A percentile compares a stretch with the other conserved stretches of the same genome.
phyloP scores from a whole-genome alignment of 257 asterid genomes.

The Fraxinus cuspidata region DNA sequence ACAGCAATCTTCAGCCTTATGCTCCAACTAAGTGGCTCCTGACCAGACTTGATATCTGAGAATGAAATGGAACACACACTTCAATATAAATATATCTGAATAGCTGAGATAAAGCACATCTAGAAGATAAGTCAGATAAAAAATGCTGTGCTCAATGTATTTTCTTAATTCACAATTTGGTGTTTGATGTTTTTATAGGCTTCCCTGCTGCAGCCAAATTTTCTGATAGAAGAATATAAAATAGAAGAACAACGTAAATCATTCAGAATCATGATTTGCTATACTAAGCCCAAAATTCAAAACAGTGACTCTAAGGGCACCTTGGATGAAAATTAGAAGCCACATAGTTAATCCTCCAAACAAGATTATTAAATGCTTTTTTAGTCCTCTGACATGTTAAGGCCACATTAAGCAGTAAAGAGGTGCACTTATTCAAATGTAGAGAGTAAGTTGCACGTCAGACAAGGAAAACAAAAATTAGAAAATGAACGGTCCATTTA shows the following conservation, averaged over 20 bases:
- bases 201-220: neutral
- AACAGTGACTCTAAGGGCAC: neutral
- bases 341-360: neutral
- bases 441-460: neutral
- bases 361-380: neutral
- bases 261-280: neutral
- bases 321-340: neutral
- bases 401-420: neutral
- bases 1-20: conserved; percentile 63
- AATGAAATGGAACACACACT: neutral
- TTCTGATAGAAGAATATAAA: neutral
- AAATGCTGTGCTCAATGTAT: neutral
- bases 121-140: neutral
- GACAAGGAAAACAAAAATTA: neutral
- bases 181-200: neutral
- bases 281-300: neutral
- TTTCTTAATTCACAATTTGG: neutral
- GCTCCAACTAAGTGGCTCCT: conserved; percentile 59
- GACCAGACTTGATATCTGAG: conserved; percentile 54
- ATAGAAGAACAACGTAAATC: neutral
- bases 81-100: neutral
- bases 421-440: neutral
- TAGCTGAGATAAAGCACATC: neutral
- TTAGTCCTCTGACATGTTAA: neutral
- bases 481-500: neutral